Evolutionary conservation across 352 stramenopile species (phyloP), one percentile per base, ranked within the genome.

Genomic region (Blastocystis sp.): DNA sequence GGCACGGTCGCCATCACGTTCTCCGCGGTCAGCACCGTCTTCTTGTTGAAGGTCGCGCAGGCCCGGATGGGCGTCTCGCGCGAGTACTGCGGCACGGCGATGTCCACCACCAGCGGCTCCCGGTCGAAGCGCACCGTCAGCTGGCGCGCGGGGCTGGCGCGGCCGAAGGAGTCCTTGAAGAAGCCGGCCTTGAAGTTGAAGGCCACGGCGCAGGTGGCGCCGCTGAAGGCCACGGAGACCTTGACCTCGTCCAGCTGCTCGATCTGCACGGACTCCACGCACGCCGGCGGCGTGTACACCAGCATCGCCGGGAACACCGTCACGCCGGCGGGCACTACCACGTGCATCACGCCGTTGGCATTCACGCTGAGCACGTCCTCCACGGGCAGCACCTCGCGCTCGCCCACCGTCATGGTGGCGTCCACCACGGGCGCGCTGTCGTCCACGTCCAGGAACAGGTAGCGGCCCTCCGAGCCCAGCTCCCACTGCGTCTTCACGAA

Each of bases 401-500:
- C 74, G 41, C 28, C 56, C 21, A 84, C 40, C 3, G 4, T 43
- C 59, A 59, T 59, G n/a, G 61, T 53, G 4, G 38, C 56, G 14
- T 66, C 40, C 45, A 67, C 28, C 28, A 28, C 53, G 5, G 74
- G 74, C 14, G 48, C 0, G 21, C 23, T 11, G n/a, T 84, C 74
- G 61, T 84, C 74, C 2, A 84, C 66, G 52, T 67, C 74, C n/a
- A 84, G 56, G 34, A 66, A 52, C 23, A 84, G 52, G 43, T 84
- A 84, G 38, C 74, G 74, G 21, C 17, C 53, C 14, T 14, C 52
- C 3, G 74, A 84, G 48, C 45, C 19, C 21, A 84, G 53, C 34
- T 84, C 21, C 74, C 74, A 84, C 9, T 53, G 14, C n/a, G 74
- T 84, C 17, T 45, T 19, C 56, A 84, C 74, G 74, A 84, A 67